Base-by-base conservation (phyloP, 257 asterid genomes). In the Ajuga chamaepitys region DNA sequence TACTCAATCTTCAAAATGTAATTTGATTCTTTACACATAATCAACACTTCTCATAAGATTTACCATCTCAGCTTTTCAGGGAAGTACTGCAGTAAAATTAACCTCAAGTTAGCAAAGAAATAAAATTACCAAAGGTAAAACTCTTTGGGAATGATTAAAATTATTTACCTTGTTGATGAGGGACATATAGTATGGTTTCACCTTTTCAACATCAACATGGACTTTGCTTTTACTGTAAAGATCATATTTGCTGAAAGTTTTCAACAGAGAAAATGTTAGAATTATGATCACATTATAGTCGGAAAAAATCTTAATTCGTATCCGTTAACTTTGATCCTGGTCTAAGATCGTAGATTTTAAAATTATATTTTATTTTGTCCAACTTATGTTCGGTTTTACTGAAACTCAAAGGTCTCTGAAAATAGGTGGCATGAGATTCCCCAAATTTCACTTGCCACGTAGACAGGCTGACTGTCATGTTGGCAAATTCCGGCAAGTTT, bases 61-160 rank as follows among this genome's bases (percentile, higher is more conserved):
- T 70, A 87, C 95, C 96, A 88, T 64, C 80, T 82, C 69, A 88
- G 81, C 69, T 82, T 88, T 11, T 79, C 78, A 1, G 89, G 92
- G 38, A 87, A 87, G 60, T 87, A 87, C 95, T 86, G 91, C 86
- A 75, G 10, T 21, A 42, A n/a, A n/a, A 48, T 18, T 16, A 11
- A 55, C 9, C 2, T 10, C 4, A 44, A 9, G 18, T 72, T 40
- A 70, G 62, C 9, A 9, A 13, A n/a, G 37, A 1, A 0, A 6
- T n/a, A 28, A 14, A 24, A 14, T 10, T 44, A 17, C 8, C 34
- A 9, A 42, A 21, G 17, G 37, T 40, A 67, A 55, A 1, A 42
- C 3, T 2, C 3, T 25, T 53, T 28, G 16, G 7, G 0, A 11
- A 2, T 13, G 2, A 6, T 11, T 32, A 22, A 18, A 18, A 7